phyloP scores from a whole-genome alignment of 1,139 yeast genomes.

The Candida sp. region DNA sequence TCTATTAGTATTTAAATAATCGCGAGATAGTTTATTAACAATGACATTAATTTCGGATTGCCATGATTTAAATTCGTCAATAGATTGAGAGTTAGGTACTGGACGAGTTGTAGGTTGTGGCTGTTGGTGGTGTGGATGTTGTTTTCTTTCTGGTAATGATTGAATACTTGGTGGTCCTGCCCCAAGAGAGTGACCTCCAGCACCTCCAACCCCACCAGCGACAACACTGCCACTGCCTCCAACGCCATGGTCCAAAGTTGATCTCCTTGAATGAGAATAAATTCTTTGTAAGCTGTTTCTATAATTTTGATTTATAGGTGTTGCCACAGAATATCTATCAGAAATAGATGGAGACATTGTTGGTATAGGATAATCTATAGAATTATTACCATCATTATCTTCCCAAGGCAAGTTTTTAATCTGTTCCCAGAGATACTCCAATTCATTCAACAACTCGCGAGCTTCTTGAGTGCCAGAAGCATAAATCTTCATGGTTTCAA shows the following conservation, averaged over 20 bases:
- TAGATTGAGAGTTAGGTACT: constrained; percentile 8
- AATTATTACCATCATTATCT: constrained; percentile 22
- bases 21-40: constrained; percentile 37
- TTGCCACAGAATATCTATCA: constrained; percentile 36
- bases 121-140: not conserved
- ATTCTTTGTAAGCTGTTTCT: constrained; percentile 39
- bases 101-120: not conserved
- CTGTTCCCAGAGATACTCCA: constrained; percentile 75
- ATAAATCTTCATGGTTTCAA: constrained; percentile 70
- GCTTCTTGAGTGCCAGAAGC: constrained; percentile 71
- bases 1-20: constrained; percentile 18
- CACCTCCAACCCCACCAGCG: not conserved
- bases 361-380: constrained; percentile 23
- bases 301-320: constrained; percentile 35
- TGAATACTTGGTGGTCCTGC: constrained; percentile 21
- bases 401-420: constrained; percentile 53
- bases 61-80: constrained; percentile 43
- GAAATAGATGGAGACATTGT: constrained; percentile 37
- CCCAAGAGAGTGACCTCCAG: constrained; percentile 7
- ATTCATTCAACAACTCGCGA: constrained; percentile 59
- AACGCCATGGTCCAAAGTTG: constrained; percentile 22
- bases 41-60: constrained; percentile 43
- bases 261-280: constrained; percentile 43
- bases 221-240: constrained; percentile 7
- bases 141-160: constrained; percentile 17